These are phyloP conservation scores for Pseudogymnoascus sp. DNA, from an alignment of 2,329 filamentous ascomycete genomes.

Conservation along the genomic window DNA sequence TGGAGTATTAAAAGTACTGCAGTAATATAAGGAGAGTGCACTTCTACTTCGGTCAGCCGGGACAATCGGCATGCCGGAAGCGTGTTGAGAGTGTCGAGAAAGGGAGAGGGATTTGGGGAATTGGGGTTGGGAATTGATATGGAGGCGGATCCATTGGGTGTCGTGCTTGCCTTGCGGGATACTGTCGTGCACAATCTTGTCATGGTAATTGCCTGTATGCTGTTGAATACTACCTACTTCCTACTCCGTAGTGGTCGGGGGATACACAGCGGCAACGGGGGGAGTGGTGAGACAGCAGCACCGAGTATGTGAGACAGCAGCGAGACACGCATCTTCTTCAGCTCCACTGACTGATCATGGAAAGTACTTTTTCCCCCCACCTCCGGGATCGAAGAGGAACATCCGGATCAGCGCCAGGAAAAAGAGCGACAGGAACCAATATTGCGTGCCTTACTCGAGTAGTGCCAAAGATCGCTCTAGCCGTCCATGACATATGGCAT, in stretches of 20 bases:
- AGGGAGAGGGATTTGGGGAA: background rate
- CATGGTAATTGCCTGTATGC: background rate
- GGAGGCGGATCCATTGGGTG: background rate
- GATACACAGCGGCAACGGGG: background rate
- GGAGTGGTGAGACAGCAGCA: background rate
- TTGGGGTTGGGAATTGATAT: background rate
- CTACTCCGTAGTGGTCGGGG: background rate
- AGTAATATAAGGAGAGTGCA: background rate
- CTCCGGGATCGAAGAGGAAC: background rate
- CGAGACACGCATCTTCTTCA: slow-evolving; percentile 4
- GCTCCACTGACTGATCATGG: background rate
- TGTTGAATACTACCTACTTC: background rate
- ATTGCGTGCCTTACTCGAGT: background rate
- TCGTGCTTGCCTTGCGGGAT: background rate
- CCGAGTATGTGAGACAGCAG: slow-evolving; percentile 1
- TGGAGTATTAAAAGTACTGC: background rate
- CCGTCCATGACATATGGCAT: background rate
- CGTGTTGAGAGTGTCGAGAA: background rate
- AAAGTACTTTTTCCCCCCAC: background rate
- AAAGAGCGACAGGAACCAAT: background rate
- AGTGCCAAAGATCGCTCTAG: background rate
- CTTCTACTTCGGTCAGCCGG: background rate
- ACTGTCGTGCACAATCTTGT: background rate
- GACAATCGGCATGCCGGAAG: background rate
- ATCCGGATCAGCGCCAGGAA: slow-evolving; percentile 2